Base-by-base conservation (phyloP, 768 basidiomycete genomes). In the Rossbeevera mucosa region DNA sequence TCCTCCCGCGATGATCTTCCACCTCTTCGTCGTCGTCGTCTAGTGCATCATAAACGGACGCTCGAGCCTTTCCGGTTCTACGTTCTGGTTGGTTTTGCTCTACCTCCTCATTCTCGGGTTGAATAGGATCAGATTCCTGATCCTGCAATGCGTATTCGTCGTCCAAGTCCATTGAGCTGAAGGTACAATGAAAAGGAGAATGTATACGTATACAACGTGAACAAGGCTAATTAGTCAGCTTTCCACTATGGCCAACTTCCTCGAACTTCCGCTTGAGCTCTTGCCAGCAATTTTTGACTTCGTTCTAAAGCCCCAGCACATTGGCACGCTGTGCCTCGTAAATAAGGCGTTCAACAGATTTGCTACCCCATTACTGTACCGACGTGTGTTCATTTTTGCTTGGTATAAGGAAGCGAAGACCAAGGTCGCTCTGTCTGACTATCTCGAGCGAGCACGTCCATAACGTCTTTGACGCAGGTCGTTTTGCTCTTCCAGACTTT, bases 321-420 rank as follows among this genome's bases (percentile, higher is more conserved):
- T 88, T 21, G 75, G 75, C 6, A 51, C 61, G 0, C 59, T 75
- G 6, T 85, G 81, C 61, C 76, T 82, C 5, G 85, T 90, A 20
- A 82, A 76, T 65, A 77, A 72, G 44, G 50, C 68, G 0, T 88
- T 90, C 59, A 68, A 80, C 54, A 41, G 54, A 1, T 82, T 82
- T 56, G 76, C 82, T 0, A 65, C 71, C 2, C 71, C 76, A 9
- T 55, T 66, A 25, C 72, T 91, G 21, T 92, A 91, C 58, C 71
- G 76, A 22, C 72, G 75, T 12, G 74, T 83, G 16, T 76, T 72
- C 41, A 81, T 91, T 42, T 84, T 82, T 66, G 76, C 86, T 14
- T 89, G 87, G 88, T 80, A 88, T 51, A 83, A 72, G 57, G 76
- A 82, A 28, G 77, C 75, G 13, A 91, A 86, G 62, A 62, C 59